phyloP scores from a whole-genome alignment of 163 green algal species.

The Scenedesmus sp. region DNA sequence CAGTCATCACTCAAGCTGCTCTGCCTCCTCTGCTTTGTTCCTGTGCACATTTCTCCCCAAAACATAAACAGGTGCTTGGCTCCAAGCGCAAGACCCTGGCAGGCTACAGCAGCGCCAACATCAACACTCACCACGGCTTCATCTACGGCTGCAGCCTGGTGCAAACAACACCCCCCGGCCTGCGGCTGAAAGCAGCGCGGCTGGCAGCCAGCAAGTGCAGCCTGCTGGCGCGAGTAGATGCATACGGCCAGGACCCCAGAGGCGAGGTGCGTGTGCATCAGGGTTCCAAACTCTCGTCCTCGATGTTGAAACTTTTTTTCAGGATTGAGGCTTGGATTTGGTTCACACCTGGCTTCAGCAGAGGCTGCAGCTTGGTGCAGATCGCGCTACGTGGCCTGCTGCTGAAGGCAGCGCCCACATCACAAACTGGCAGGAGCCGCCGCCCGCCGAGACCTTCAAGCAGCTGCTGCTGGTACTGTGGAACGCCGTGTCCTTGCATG shows the following conservation, averaged over 20 bases:
- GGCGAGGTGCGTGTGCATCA: slow-evolving; percentile 22
- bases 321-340: too few relatives aligned
- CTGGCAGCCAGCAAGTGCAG: slow-evolving; percentile 94
- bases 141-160: slow-evolving; percentile 85
- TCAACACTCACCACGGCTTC: slow-evolving; percentile 89
- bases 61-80: slow-evolving; percentile 85
- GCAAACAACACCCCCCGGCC: slow-evolving; percentile 75
- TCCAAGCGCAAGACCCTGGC: slow-evolving; percentile 90
- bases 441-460: neutral
- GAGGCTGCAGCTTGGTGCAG: too few relatives aligned
- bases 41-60: too few relatives aligned
- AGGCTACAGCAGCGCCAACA: slow-evolving; percentile 83
- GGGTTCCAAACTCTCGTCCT: neutral
- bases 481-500: too few relatives aligned
- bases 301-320: neutral
- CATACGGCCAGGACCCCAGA: slow-evolving; percentile 81
- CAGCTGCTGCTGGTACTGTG: neutral
- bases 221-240: slow-evolving; percentile 95
- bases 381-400: too few relatives aligned
- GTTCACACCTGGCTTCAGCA: too few relatives aligned
- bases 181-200: slow-evolving; percentile 81
- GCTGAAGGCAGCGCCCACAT: slow-evolving; percentile 57
- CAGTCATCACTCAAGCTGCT: too few relatives aligned
- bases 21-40: too few relatives aligned
- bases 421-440: slow-evolving; percentile 95